Evolutionary conservation across 495 filamentous ascomycete species (phyloP).

Genomic region (Aspergillus bertholletiae): DNA sequence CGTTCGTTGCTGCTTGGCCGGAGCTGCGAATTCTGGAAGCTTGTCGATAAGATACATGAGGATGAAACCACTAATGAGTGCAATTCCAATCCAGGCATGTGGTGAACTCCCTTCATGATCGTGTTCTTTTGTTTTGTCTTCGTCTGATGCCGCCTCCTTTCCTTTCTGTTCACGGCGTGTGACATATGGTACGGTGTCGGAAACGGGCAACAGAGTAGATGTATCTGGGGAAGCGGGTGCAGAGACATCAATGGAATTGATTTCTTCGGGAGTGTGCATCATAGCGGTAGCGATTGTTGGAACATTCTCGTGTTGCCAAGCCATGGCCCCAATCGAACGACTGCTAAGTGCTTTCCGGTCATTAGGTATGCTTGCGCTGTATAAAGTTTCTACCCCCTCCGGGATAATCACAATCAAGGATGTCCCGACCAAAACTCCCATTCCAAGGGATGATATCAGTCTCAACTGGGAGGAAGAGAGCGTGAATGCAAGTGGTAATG

Average conservation of each 20-base stretch:
- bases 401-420: slow-evolving; percentile 96
- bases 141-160: slow-evolving; percentile 30
- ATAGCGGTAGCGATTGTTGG: slow-evolving; percentile 16
- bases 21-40: slow-evolving; percentile 67
- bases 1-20: slow-evolving; percentile 47
- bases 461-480: slow-evolving; percentile 87
- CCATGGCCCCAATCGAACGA: slow-evolving; percentile 22
- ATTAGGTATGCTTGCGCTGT: slow-evolving; percentile 50
- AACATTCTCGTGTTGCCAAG: slow-evolving; percentile 29
- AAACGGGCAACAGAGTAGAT: not conserved
- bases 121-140: slow-evolving; percentile 36
- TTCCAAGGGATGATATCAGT: slow-evolving; percentile 86
- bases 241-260: slow-evolving; percentile 4
- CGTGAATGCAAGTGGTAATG: slow-evolving; percentile 84
- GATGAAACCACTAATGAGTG: slow-evolving; percentile 84
- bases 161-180: slow-evolving; percentile 7
- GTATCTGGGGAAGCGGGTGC: slow-evolving; percentile 15
- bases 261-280: slow-evolving; percentile 2
- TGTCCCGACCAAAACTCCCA: slow-evolving; percentile 92
- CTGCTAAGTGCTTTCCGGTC: slow-evolving; percentile 28
- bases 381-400: slow-evolving; percentile 90
- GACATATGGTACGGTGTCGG: not conserved
- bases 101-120: slow-evolving; percentile 44
- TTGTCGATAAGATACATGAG: slow-evolving; percentile 97
- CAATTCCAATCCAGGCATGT: slow-evolving; percentile 77